phyloP scores from a whole-genome alignment of 345 rosid species.

The Moricandia arvensis region DNA sequence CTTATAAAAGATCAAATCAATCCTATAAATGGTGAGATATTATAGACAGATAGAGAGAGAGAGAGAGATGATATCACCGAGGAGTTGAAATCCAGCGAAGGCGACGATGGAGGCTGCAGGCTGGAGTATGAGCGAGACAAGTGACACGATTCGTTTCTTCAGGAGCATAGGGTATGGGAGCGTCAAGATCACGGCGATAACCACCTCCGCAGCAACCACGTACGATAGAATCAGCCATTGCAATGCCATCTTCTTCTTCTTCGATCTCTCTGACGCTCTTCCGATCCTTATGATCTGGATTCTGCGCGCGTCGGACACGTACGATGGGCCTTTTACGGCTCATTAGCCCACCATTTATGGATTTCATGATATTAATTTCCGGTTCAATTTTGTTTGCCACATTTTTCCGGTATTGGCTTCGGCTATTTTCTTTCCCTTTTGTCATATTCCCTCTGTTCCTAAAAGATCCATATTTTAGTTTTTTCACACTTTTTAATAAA shows the following conservation, averaged over 20 bases:
- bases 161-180: conserved; percentile 71
- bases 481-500: too few relatives aligned
- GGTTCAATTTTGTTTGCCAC: not conserved
- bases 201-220: conserved; percentile 76
- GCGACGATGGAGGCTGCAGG: conserved; percentile 77
- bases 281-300: conserved; percentile 17
- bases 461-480: too few relatives aligned
- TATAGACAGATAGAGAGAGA: not conserved
- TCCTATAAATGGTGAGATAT: not conserved
- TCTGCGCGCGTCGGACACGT: conserved; percentile 19
- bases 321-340: conserved; percentile 26
- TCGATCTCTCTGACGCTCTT: not conserved
- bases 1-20: not conserved
- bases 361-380: not conserved
- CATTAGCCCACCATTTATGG: not conserved
- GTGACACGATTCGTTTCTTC: conserved; percentile 64
- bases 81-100: conserved; percentile 73
- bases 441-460: too few relatives aligned
- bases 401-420: not conserved
- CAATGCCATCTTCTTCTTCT: conserved; percentile 53
- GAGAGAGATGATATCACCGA: conserved; percentile 43
- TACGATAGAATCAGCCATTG: conserved; percentile 83
- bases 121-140: conserved; percentile 62
- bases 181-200: conserved; percentile 55
- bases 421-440: not conserved